Evolutionary conservation across 495 filamentous ascomycete genomes (phyloP).

Genomic region (Aspergillus taichungensis): DNA sequence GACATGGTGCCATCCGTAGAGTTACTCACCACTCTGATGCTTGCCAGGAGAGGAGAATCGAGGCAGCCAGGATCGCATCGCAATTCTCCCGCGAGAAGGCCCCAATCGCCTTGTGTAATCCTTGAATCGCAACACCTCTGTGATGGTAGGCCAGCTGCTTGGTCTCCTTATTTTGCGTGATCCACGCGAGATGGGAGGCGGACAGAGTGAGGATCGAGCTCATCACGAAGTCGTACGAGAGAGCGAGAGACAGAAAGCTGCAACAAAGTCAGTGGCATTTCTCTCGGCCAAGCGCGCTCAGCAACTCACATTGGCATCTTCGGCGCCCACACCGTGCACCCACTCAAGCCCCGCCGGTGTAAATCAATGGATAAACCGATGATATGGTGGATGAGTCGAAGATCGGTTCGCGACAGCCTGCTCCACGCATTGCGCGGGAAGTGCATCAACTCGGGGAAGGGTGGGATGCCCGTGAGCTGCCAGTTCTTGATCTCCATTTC

Average conservation of each 20-base stretch:
- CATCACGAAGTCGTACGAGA: constrained; percentile 82
- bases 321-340: constrained; percentile 84
- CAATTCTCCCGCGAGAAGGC: constrained; percentile 79
- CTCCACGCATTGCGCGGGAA: constrained; percentile 50
- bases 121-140: constrained; percentile 73
- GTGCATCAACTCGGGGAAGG: constrained; percentile 73
- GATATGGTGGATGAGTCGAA: constrained; percentile 87
- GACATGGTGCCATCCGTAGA: constrained; percentile 20
- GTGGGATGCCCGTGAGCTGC: constrained; percentile 76
- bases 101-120: constrained; percentile 78
- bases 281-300: neutral
- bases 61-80: constrained; percentile 87
- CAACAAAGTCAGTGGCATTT: neutral
- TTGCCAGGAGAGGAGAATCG: constrained; percentile 91
- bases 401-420: constrained; percentile 60
- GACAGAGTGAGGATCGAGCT: constrained; percentile 84
- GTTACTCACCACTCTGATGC: constrained; percentile 83
- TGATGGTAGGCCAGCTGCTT: constrained; percentile 82
- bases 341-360: constrained; percentile 62
- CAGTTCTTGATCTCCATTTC: constrained; percentile 75
- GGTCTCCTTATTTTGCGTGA: constrained; percentile 72
- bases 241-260: constrained; percentile 78
- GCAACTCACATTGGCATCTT: constrained; percentile 78
- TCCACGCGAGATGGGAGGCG: constrained; percentile 80
- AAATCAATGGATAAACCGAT: constrained; percentile 78